Evolutionary conservation across 495 filamentous ascomycete species (phyloP), one percentile per base, ranked within the genome.

Genomic region (Penicillium mononematosum): DNA sequence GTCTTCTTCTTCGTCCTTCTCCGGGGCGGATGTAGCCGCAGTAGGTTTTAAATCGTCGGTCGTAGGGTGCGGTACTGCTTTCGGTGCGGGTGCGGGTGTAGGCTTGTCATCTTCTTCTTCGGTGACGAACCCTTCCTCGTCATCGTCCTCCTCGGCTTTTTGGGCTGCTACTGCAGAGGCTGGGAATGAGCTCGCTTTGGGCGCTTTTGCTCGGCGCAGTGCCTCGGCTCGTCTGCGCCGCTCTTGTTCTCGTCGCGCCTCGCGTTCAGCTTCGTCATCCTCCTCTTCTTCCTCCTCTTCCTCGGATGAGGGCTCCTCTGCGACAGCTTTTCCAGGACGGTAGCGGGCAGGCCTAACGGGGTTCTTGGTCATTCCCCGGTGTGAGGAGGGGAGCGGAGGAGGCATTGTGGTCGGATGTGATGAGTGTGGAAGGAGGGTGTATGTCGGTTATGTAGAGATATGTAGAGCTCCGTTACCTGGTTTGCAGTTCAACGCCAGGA

Each of bases 281-380:
- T 79, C 79, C 56, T 78, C 83, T 43, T 48, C 50, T 29, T 55
- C 53, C 14, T 87, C 87, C 27, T 84, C 79, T 39, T 82, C 81
- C 2, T 78, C 75, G 43, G 88, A 92, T 20, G 82, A 87, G 2
- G 73, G 70, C 32, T 89, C 87, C 63, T 86, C 84, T 9, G 81
- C 86, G 44, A 86, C 71, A 24, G 88, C 74, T 75, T 97, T 98
- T 60, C 93, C 93, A 32, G 92, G 86, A 42, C 92, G 85, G 69
- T 96, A 89, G 24, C 95, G 87, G 47, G 61, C 55, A 1, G 92
- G 89, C 63, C 85, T 86, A 58, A 88, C 72, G 4, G 90, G 91
- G 69, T 98, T 96, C 43, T 91, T 91, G 63, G 93, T 97, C 93
- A 98, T 97, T 58, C 89, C 87, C 75, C 91, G 93, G 51, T 75